These are phyloP conservation scores for Cordyceps cicadae DNA, from an alignment of 2,329 filamentous ascomycete species.

Conservation along the genomic window DNA sequence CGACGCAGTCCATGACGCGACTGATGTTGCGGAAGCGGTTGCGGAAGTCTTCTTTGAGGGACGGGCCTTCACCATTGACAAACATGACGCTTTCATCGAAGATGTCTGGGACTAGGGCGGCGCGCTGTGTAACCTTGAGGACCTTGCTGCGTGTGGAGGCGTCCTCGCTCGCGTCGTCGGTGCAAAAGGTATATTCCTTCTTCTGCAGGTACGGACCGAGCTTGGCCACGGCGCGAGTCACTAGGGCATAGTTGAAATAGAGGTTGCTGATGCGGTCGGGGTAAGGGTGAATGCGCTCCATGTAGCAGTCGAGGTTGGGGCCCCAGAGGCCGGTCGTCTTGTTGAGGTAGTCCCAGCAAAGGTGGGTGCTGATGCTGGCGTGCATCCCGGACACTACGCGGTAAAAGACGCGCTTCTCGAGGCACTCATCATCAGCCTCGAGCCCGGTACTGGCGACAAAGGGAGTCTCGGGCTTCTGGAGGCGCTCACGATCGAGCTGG, in stretches of 20 bases:
- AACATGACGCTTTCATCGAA: constrained; percentile 98
- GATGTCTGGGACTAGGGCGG: constrained; percentile 65
- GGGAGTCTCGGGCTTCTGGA: constrained; percentile 41
- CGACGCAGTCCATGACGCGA: constrained; percentile 95
- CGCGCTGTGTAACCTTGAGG: constrained; percentile 61
- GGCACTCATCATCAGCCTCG: constrained; percentile 80
- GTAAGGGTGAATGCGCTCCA: constrained; percentile 69
- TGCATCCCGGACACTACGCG: constrained; percentile 95
- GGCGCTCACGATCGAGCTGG: constrained; percentile 45
- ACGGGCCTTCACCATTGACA: constrained; percentile 64
- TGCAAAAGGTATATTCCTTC: constrained; percentile 78
- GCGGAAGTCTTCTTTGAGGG: constrained; percentile 91
- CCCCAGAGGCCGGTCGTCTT: constrained; percentile 90
- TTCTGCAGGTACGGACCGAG: constrained; percentile 67
- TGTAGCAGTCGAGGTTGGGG: constrained; percentile 85
- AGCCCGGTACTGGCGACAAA: constrained; percentile 57
- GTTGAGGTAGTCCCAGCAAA: constrained; percentile 95
- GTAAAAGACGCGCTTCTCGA: constrained; percentile 99
- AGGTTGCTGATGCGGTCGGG: constrained; percentile 93
- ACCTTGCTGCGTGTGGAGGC: constrained; percentile 72
- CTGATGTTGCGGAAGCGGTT: constrained; percentile 96
- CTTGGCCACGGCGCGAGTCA: constrained; percentile 86
- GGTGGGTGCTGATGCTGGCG: constrained; percentile 89
- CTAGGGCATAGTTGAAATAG: constrained; percentile 98
- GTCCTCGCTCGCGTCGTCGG: constrained; percentile 74